phyloP scores from a whole-genome alignment of 176 grass and related monocot genomes.

The Hsuehochloa calcarea region DNA sequence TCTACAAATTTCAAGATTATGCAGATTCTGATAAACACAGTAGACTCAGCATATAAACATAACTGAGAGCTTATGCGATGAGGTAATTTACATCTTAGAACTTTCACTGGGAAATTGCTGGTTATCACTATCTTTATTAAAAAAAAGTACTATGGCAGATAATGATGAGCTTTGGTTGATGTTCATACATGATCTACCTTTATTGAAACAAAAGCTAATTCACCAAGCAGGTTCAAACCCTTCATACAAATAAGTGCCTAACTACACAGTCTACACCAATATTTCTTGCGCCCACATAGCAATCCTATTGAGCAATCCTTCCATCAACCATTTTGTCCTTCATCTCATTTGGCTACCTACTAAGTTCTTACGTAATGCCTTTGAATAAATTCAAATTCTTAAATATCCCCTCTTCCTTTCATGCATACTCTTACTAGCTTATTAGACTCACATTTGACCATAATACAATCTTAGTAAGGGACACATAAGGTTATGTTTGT shows the following conservation, averaged over 20 bases:
- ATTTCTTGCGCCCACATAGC: conserved; percentile 1
- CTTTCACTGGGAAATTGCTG: conserved; percentile 12
- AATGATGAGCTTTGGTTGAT: not conserved
- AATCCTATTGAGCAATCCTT: not conserved
- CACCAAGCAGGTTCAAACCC: not conserved
- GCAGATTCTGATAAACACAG: not conserved
- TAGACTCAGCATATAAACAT: not conserved
- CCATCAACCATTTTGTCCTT: not conserved
- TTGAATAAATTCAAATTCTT: conserved; percentile 22
- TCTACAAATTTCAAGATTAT: conserved; percentile 9
- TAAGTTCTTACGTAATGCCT: not conserved
- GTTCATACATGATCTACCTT: not conserved
- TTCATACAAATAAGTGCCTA: not conserved
- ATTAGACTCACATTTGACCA: conserved; percentile 8
- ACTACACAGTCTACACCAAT: not conserved
- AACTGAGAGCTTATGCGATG: not conserved
- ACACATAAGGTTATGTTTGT: not conserved
- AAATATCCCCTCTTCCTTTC: not conserved
- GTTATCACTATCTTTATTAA: not conserved
- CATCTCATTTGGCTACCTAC: not conserved
- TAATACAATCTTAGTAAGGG: conserved; percentile 1
- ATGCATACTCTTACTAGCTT: not conserved
- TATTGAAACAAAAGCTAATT: not conserved
- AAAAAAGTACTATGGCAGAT: not conserved
- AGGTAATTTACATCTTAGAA: conserved; percentile 15